Evolutionary conservation across 2,329 filamentous ascomycete genomes (phyloP).

Genomic region (Aspergillus terreus): DNA sequence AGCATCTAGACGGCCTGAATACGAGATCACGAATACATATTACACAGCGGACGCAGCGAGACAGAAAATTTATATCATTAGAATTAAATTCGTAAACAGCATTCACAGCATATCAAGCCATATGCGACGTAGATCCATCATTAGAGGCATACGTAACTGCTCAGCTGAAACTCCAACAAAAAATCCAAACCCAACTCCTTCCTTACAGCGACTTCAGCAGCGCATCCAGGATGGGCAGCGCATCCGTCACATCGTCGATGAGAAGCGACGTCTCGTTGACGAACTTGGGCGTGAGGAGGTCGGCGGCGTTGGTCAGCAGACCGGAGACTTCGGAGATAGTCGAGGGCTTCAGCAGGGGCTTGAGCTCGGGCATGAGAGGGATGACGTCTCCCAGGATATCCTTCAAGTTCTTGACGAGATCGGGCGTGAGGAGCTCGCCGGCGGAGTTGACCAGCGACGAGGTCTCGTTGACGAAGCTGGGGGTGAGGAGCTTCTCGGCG

Average conservation of each 20-base stretch:
- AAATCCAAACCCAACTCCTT: background rate
- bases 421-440: slow-evolving; percentile 14
- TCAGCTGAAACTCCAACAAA: background rate
- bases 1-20: no score
- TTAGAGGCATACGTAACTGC: background rate
- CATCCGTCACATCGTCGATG: slow-evolving; percentile 1
- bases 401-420: slow-evolving; percentile 13
- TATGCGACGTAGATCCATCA: background rate
- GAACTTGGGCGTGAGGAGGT: slow-evolving; percentile 18
- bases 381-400: slow-evolving; percentile 12
- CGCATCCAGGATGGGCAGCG: slow-evolving; percentile 1
- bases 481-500: slow-evolving; percentile 6
- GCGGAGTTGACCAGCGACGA: background rate
- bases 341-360: slow-evolving; percentile 9
- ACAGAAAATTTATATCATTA: no score
- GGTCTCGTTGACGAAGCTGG: background rate
- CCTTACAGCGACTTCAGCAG: slow-evolving; percentile 2
- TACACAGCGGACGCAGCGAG: no score
- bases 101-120: background rate
- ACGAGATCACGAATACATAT: no score
- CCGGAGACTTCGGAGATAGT: slow-evolving; percentile 8
- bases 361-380: slow-evolving; percentile 13
- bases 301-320: slow-evolving; percentile 19
- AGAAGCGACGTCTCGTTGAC: background rate
- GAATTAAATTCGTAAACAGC: background rate